Evolutionary conservation across 202 grass and related monocot genomes (phyloP), one percentile per base, ranked within the genome.

Genomic region (Cymbopogon flexuosus): DNA sequence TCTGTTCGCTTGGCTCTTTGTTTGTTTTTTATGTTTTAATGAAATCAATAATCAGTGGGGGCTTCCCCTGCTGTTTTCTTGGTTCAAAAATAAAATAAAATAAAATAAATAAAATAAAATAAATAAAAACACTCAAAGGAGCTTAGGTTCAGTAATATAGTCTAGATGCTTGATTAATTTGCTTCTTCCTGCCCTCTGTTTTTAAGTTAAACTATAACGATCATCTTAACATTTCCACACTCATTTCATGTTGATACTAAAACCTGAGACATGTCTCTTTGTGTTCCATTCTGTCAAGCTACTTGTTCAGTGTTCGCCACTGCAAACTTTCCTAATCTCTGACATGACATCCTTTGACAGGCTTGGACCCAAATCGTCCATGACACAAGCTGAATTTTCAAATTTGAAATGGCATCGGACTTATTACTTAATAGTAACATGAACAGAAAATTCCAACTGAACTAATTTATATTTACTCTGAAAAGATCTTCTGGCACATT

Each of bases 391-490:
- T 43, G 37, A 39, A 41, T 41, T 68, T 65, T 24, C 5, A 24
- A 42, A 13, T 69, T 69, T 24, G 37, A 42, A 23, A 68, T 42
- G 65, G 11, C 37, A 68, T 24, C 10, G 37, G 66, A 69, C 19
- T 41, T 22, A 4, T 41, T 23, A 5, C 10, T 52, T 71, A 41
- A 12, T 78, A 78, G 12, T 39, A 37, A 36, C 40, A 60, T 13
- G 45, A 47, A 61, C 73, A 77, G 77, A 65, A 77, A 62, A 41
- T 56, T 70, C 16, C 16, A 31, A 64, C 12, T 13, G 34, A 71
- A 29, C 19, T 61, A 68, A 69, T 30, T 30, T 6, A 60, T 12
- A 54, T 34, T 66, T 37, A 67, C 49, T 19, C 18, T 54, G 18
- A 19, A 19, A 57, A 41, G 46, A 67, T 80, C 24, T 73, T 19